phyloP scores from a whole-genome alignment of 257 asterid species.

The Nicotiana noctiflora region DNA sequence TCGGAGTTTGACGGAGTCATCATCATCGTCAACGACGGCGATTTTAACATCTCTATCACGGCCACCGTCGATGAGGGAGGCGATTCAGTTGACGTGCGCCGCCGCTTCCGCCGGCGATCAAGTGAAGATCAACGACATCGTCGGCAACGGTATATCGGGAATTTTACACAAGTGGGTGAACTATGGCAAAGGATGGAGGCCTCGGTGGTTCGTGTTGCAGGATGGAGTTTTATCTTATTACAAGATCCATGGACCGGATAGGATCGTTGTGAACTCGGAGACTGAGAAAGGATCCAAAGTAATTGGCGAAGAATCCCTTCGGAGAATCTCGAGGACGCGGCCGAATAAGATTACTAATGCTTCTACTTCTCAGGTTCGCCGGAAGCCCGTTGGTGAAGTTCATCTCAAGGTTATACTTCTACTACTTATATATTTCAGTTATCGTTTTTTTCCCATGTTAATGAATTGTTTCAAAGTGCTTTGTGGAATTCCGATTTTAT shows the following conservation, averaged over 20 bases:
- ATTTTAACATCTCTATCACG: conserved; percentile 12
- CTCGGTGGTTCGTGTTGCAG: conserved; percentile 90
- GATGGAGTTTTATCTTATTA: conserved; percentile 91
- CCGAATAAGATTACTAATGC: conserved; percentile 22
- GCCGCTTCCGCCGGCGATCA: conserved; percentile 25
- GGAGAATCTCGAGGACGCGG: conserved; percentile 39
- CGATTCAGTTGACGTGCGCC: conserved; percentile 7
- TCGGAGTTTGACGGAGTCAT: conserved; percentile 12
- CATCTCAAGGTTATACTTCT: conserved; percentile 58
- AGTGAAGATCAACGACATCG: conserved; percentile 74
- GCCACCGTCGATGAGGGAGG: conserved; percentile 16
- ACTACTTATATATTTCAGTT: neutral
- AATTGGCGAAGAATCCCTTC: conserved; percentile 75
- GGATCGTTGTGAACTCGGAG: conserved; percentile 50
- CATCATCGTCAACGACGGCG: conserved; percentile 5
- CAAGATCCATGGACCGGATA: conserved; percentile 93
- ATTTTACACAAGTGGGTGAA: conserved; percentile 87
- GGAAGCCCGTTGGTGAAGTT: conserved; percentile 86
- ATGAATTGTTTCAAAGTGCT: neutral
- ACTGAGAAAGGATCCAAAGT: conserved; percentile 71
- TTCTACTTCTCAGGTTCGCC: conserved; percentile 28
- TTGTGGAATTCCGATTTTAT: neutral
- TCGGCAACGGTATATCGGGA: conserved; percentile 80
- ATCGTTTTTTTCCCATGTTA: neutral
- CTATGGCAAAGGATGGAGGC: conserved; percentile 98